These are phyloP conservation scores for Oryza coarctata DNA, from an alignment of 176 grass and related monocot species.

Conservation along the genomic window DNA sequence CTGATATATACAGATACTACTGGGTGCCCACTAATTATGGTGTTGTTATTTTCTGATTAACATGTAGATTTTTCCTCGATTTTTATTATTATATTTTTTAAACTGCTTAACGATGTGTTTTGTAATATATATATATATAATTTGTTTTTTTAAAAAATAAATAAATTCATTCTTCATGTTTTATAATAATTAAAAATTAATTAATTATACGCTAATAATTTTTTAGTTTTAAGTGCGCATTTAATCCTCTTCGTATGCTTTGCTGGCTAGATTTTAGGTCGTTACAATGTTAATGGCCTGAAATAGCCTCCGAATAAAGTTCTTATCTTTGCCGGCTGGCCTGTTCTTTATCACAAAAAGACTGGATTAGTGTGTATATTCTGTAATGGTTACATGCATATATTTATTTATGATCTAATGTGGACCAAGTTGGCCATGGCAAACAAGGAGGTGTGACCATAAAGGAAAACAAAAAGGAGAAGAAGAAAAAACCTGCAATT, in stretches of 20 bases:
- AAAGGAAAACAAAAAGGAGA: background rate
- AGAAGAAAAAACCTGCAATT: background rate
- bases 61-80: too few relatives aligned
- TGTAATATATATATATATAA: too few relatives aligned
- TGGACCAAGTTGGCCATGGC: background rate
- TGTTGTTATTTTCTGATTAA: too few relatives aligned
- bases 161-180: too few relatives aligned
- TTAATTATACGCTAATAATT: too few relatives aligned
- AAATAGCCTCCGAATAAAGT: conserved; percentile 6
- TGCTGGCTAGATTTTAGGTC: too few relatives aligned
- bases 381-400: background rate
- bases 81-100: too few relatives aligned
- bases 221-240: too few relatives aligned
- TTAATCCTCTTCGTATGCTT: too few relatives aligned
- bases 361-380: background rate
- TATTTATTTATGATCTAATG: background rate
- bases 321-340: conserved; percentile 2
- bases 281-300: background rate
- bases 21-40: background rate
- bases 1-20: background rate
- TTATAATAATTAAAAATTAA: too few relatives aligned
- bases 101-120: too few relatives aligned
- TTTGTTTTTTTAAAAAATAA: too few relatives aligned
- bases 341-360: background rate
- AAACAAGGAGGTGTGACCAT: background rate